Conservation (phyloP, 176 grass and related monocot species). For the Zoysia pacifica region DNA sequence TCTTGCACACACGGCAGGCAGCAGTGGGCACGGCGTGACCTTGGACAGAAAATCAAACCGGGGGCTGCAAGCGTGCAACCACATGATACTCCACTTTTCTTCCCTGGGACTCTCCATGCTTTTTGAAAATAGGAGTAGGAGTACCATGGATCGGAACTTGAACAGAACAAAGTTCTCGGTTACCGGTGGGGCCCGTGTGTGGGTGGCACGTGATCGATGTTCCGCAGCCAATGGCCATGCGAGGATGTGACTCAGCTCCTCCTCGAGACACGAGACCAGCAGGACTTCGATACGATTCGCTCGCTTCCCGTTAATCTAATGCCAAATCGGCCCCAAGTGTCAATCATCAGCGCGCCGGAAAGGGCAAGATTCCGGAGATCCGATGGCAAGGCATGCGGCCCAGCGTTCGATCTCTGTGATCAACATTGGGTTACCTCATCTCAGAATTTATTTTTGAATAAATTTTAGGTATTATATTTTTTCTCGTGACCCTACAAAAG, state of each 20-base stretch:
- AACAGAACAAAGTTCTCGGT: slow-evolving; percentile 32
- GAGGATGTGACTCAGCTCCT: slow-evolving; percentile 35
- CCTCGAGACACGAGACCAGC: slow-evolving; percentile 37
- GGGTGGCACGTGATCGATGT: slow-evolving; percentile 25
- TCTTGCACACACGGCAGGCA: background rate
- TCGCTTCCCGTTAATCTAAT: slow-evolving; percentile 6
- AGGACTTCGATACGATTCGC: background rate
- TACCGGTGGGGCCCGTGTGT: slow-evolving; percentile 36
- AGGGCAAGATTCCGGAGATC: slow-evolving; percentile 45
- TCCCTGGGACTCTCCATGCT: background rate
- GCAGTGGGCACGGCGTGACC: no score
- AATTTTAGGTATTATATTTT: no score
- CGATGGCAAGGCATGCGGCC: no score
- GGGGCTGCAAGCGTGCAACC: background rate
- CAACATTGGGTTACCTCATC: no score
- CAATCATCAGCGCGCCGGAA: slow-evolving; percentile 35
- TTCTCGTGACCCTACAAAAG: no score
- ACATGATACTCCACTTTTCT: background rate
- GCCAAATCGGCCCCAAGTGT: slow-evolving; percentile 18
- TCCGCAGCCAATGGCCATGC: slow-evolving; percentile 22
- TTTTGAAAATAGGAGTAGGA: background rate
- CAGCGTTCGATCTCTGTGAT: no score
- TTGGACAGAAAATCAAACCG: slow-evolving; percentile 11
- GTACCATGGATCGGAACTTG: slow-evolving; percentile 33
- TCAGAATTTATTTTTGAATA: no score